These are phyloP conservation scores for Amoebophrya sp. DNA, from an alignment of 169 alveolate genomes.

Conservation along the genomic window DNA sequence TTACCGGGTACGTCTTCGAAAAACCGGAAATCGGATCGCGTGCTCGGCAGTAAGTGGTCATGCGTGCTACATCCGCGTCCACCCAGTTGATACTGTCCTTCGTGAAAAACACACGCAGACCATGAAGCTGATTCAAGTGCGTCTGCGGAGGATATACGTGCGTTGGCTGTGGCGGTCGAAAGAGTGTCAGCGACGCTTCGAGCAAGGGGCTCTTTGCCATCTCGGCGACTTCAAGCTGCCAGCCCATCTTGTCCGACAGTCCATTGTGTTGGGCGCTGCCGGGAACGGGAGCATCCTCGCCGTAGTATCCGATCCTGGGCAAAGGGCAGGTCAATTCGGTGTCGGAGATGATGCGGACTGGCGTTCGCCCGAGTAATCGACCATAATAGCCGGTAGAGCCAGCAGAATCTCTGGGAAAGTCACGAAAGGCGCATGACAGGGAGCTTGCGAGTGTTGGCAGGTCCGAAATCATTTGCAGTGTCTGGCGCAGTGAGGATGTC, in stretches of 20 bases:
- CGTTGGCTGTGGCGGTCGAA: not conserved
- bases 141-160: not conserved
- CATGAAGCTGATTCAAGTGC: not conserved
- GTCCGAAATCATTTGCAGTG: not conserved
- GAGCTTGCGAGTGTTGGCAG: not conserved
- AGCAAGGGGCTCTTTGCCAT: not conserved
- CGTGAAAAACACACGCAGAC: not conserved
- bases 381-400: not conserved
- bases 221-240: not conserved
- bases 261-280: not conserved
- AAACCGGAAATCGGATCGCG: not conserved
- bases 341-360: not conserved
- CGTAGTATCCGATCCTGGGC: not conserved
- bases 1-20: not conserved
- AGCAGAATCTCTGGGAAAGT: not conserved
- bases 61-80: not conserved
- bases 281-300: not conserved
- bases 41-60: not conserved
- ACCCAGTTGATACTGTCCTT: not conserved
- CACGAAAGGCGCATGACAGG: not conserved
- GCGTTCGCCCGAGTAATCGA: not conserved
- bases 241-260: not conserved
- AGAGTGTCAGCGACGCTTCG: not conserved
- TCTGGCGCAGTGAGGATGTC: not conserved
- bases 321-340: conserved; percentile 13